Evolutionary conservation across 2,329 filamentous ascomycete genomes (phyloP).

Genomic region (Beauveria scarabaeidicola): DNA sequence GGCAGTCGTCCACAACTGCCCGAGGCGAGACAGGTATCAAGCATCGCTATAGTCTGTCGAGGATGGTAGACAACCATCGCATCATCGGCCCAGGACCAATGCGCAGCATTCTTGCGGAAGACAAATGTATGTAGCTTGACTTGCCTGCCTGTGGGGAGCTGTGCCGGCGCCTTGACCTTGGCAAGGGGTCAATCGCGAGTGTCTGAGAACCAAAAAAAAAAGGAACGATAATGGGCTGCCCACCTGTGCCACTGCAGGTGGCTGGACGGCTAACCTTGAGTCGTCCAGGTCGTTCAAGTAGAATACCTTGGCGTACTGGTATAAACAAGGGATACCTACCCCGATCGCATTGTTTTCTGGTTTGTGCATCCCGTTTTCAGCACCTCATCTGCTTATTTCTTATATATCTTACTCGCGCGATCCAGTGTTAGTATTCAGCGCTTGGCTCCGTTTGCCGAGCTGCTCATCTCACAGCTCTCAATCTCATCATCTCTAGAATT

Average conservation of each 20-base stretch:
- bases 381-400: neutral
- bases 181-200: conserved; percentile 10
- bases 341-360: neutral
- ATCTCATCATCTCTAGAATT: neutral
- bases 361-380: neutral
- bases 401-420: neutral
- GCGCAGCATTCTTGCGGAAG: neutral
- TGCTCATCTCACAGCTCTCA: neutral
- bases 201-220: conserved; percentile 12
- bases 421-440: neutral
- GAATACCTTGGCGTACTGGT: conserved; percentile 1
- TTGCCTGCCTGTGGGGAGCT: neutral
- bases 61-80: neutral
- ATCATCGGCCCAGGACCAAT: neutral
- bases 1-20: neutral
- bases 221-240: conserved; percentile 9
- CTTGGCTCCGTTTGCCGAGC: neutral
- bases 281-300: neutral
- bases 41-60: neutral
- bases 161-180: conserved; percentile 12
- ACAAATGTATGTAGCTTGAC: neutral
- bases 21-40: neutral
- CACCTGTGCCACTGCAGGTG: neutral
- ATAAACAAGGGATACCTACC: conserved; percentile 8
- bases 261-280: conserved; percentile 1